A percentile compares a stretch with the other conserved stretches of the same genome.
Evolutionary conservation across 805 yeast genomes (phyloP).

Genomic region (Wickerhamia fluorescens): DNA sequence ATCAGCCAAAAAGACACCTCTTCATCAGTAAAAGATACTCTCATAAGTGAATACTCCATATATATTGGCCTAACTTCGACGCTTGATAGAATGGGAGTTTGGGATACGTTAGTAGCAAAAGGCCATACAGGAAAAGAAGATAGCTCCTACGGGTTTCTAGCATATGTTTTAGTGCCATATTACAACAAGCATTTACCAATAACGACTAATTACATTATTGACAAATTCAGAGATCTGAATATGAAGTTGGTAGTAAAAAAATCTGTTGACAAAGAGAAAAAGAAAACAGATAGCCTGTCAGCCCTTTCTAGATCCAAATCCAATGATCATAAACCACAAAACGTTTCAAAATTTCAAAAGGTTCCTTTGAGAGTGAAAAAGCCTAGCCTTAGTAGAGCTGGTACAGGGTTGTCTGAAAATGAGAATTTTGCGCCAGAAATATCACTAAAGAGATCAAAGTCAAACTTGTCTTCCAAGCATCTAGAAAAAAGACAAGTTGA

Average conservation of each 20-base stretch:
- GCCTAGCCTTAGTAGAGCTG: constrained; percentile 12
- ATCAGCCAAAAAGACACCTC: constrained; percentile 4
- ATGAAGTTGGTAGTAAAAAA: constrained; percentile 18
- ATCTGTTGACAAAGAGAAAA: constrained; percentile 4
- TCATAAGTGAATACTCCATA: constrained; percentile 9
- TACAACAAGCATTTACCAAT: constrained; percentile 43
- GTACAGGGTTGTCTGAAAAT: constrained; percentile 10
- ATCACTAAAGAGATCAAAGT: constrained; percentile 32
- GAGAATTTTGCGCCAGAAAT: constrained; percentile 26
- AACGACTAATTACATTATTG: constrained; percentile 38
- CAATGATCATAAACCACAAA: constrained; percentile 1
- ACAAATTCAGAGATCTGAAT: constrained; percentile 43
- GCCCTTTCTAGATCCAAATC: constrained; percentile 1
- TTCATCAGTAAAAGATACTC: constrained; percentile 17
- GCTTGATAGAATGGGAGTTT: constrained; percentile 46
- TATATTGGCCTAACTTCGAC: constrained; percentile 32
- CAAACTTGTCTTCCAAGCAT: constrained; percentile 32
- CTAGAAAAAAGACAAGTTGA: constrained; percentile 36
- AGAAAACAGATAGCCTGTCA: not conserved
- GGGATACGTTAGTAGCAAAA: constrained; percentile 42
- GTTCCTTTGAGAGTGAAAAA: constrained; percentile 5
- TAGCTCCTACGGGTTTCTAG: constrained; percentile 40
- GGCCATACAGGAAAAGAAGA: constrained; percentile 11
- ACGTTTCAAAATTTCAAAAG: constrained; percentile 11
- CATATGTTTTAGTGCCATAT: constrained; percentile 47